These are phyloP conservation scores for Echinosophora koreensis DNA, from an alignment of 306 rosid genomes.

Conservation along the genomic window DNA sequence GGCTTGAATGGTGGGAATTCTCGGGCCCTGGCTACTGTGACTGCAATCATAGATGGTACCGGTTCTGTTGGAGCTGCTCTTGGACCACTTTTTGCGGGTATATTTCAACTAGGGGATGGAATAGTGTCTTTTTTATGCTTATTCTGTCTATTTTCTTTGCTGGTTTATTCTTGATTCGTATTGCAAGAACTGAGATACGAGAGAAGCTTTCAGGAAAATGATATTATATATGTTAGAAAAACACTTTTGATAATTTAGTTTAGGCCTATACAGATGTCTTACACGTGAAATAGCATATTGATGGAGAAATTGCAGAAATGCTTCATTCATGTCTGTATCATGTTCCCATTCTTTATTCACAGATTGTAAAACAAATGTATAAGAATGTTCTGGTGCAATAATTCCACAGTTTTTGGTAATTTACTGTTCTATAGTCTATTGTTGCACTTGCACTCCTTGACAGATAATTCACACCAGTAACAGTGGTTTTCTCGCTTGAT, in stretches of 20 bases:
- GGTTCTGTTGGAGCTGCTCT: constrained; percentile 92
- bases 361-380: not conserved
- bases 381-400: constrained; percentile 24
- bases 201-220: constrained; percentile 65
- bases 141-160: constrained; percentile 73
- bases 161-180: constrained; percentile 65
- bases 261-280: constrained; percentile 12
- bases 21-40: constrained; percentile 86
- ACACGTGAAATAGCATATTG: constrained; percentile 28
- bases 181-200: constrained; percentile 71
- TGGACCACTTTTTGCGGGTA: constrained; percentile 90
- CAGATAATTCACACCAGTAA: not conserved
- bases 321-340: constrained; percentile 37
- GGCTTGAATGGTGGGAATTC: constrained; percentile 55
- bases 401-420: not conserved
- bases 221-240: constrained; percentile 45
- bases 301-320: constrained; percentile 34
- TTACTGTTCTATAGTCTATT: not conserved
- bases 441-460: not conserved
- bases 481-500: constrained; percentile 9
- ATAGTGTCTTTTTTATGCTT: constrained; percentile 79
- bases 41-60: constrained; percentile 93
- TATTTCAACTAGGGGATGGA: constrained; percentile 81
- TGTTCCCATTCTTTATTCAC: constrained; percentile 41
- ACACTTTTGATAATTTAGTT: constrained; percentile 25